Evolutionary conservation across 768 basidiomycete genomes (phyloP).

Genomic region (Roridomyces roridus): DNA sequence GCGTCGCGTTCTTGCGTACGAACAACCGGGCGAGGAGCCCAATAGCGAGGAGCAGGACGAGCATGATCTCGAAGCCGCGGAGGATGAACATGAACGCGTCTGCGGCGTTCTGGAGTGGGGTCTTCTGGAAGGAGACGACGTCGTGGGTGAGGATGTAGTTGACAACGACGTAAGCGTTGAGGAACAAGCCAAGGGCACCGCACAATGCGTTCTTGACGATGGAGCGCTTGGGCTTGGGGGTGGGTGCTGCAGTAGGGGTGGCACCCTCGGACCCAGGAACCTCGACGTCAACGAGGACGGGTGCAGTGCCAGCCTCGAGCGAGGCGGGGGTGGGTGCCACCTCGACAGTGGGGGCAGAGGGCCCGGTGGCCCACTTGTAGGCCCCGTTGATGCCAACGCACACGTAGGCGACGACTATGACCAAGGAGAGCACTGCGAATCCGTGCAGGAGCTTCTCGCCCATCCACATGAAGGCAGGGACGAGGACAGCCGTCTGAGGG

Average conservation of each 20-base stretch:
- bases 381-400: not conserved
- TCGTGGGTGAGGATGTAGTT: not conserved
- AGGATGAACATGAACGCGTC: not conserved
- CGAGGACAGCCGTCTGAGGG: not conserved
- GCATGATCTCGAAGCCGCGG: not conserved
- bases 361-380: slow-evolving; percentile 1
- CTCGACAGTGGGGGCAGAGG: not conserved
- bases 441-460: not conserved
- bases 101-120: slow-evolving; percentile 3
- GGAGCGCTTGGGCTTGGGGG: not conserved
- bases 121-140: not conserved
- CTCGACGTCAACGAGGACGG: not conserved
- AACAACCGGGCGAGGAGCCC: too few relatives aligned
- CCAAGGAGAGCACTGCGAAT: not conserved
- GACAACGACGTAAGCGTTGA: not conserved
- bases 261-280: not conserved
- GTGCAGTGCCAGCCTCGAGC: slow-evolving; percentile 6
- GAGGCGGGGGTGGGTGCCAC: not conserved
- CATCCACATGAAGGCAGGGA: not conserved
- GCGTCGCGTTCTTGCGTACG: too few relatives aligned
- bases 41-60: not conserved
- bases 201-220: not conserved
- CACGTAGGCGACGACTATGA: not conserved
- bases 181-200: too few relatives aligned
- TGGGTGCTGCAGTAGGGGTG: not conserved